These are phyloP conservation scores for Aspergillus campestris DNA, from an alignment of 495 filamentous ascomycete species.

Conservation along the genomic window DNA sequence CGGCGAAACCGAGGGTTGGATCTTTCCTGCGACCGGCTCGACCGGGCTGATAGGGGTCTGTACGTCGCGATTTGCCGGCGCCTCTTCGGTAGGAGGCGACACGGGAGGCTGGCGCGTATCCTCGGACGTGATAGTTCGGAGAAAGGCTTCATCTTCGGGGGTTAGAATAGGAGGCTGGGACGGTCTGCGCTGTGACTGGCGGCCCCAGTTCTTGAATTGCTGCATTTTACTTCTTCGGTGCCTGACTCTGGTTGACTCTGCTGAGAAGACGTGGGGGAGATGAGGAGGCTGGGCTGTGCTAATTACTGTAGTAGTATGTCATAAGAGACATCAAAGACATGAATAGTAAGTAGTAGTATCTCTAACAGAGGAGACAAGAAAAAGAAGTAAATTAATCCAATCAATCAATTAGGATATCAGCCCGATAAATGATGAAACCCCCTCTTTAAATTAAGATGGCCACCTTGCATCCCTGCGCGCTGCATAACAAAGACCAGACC, in stretches of 20 bases:
- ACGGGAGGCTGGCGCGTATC: conserved; percentile 10
- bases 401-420: too few relatives aligned
- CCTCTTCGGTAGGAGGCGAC: conserved; percentile 1
- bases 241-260: too few relatives aligned
- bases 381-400: too few relatives aligned
- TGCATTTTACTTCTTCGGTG: conserved; percentile 18
- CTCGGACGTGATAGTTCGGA: conserved; percentile 38
- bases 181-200: conserved; percentile 19
- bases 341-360: too few relatives aligned
- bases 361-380: too few relatives aligned
- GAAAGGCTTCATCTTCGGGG: conserved; percentile 47
- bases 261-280: too few relatives aligned
- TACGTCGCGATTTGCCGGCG: neutral
- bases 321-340: too few relatives aligned
- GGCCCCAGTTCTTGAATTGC: conserved; percentile 31
- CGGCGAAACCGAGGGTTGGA: conserved; percentile 33
- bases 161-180: conserved; percentile 42
- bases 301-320: too few relatives aligned
- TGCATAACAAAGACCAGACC: too few relatives aligned
- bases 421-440: too few relatives aligned
- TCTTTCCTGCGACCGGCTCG: conserved; percentile 20
- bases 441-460: too few relatives aligned
- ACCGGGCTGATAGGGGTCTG: conserved; percentile 3
- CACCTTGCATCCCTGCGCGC: too few relatives aligned
- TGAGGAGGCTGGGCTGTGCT: neutral